Conservation (phyloP, 139 green algal species). For the Chlorella sp. region DNA sequence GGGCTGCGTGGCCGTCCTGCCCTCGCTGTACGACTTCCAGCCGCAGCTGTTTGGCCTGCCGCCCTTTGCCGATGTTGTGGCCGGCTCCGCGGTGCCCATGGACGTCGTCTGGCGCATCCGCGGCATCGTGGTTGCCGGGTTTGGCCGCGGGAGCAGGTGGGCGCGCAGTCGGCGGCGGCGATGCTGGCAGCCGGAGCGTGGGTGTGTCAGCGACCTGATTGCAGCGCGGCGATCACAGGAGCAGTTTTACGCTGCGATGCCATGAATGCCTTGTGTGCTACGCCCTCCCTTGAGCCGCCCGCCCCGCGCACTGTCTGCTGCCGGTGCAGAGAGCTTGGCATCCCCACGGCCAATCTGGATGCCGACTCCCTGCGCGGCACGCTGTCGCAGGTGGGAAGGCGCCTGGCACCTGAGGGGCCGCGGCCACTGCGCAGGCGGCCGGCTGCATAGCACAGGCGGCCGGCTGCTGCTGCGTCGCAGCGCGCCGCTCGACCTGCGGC, state of each 20-base stretch:
- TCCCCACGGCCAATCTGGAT: constrained; percentile 92
- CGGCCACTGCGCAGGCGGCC: constrained; percentile 63
- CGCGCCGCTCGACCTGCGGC: too few species aligned
- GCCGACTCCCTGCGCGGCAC: constrained; percentile 45
- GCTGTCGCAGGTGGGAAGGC: constrained; percentile 69
- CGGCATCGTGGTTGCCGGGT: constrained; percentile 90
- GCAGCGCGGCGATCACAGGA: too few species aligned
- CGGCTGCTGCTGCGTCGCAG: neutral
- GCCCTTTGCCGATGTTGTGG: constrained; percentile 59
- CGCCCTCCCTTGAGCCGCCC: neutral
- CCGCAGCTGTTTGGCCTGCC: constrained; percentile 71
- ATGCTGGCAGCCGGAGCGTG: too few species aligned
- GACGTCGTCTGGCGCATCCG: constrained; percentile 63
- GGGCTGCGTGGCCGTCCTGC: constrained; percentile 52
- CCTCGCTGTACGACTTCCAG: constrained; percentile 81
- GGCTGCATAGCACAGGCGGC: neutral
- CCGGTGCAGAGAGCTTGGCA: constrained; percentile 76
- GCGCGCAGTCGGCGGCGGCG: too few species aligned
- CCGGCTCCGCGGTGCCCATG: constrained; percentile 44
- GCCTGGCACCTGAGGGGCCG: too few species aligned
- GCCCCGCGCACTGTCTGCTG: neutral
- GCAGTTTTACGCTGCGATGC: too few species aligned
- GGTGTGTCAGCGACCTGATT: too few species aligned
- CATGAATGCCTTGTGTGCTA: neutral
- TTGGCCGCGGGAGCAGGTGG: constrained; percentile 82